Base-by-base conservation (phyloP, 2,329 filamentous ascomycete species). In the Ceratocystis harringtonii region DNA sequence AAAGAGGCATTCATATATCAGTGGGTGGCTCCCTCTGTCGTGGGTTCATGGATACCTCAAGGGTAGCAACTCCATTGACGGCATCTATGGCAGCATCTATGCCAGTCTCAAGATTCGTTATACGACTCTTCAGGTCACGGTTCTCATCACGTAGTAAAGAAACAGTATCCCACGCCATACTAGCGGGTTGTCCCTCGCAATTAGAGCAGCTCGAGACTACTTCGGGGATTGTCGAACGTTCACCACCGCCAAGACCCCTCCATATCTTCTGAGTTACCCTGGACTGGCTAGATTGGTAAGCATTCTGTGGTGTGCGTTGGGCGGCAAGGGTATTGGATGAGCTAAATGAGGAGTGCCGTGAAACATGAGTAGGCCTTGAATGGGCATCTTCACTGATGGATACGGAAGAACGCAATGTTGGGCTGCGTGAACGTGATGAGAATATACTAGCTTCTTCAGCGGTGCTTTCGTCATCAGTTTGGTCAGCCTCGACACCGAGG, bases 91-190 rank as follows among this genome's bases (percentile, higher is more conserved):
- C 84, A 5, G 80, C 79, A 44, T 87, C 84, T 4, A 87, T 80
- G 3, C 79, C 83, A 2, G 75, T 77, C 73, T 87, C 84, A 2
- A 87, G 72, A 69, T 82, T 77, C 19, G 78, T 77, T 2, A 87
- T 81, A 22, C 83, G 75, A 48, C 78, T 76, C 75, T 87, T 87
- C 62, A 87, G 72, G 7, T 79, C 78, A 70, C 76, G 80, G 69
- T 87, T 87, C 75, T 87, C 85, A 60, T 83, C 81, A 48, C 82
- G 76, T 67, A 87, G 73, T 60, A 85, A 68, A 63, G 79, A 78
- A n/a, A 85, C 84, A 3, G 84, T 85, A 70, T 86, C 80, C 84
- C 84, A 87, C 3, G 84, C 84, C 45, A 83, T 77, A 68, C 81
- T 83, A 12, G 80, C 77, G 63, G 82, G 80, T 69, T 80, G 79